These are phyloP conservation scores for Nidularia sp. DNA, from an alignment of 768 basidiomycete species.

Conservation along the genomic window DNA sequence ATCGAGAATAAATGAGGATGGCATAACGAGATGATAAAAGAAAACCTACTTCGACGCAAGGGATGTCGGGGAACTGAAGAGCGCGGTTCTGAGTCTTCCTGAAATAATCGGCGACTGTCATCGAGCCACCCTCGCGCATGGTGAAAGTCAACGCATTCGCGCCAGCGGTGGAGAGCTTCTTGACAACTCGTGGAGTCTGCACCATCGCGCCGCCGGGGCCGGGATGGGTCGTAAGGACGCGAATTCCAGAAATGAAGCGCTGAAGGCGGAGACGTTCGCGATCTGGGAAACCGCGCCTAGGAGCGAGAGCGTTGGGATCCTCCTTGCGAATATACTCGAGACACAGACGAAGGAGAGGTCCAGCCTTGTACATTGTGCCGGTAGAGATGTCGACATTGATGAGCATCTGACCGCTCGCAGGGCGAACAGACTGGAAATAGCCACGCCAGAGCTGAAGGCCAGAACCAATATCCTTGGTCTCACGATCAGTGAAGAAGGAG, in stretches of 20 bases:
- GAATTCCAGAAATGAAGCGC: conserved; percentile 33
- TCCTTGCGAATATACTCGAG: conserved; percentile 43
- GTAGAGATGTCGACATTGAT: conserved; percentile 83
- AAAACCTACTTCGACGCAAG: conserved; percentile 62
- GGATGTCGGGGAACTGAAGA: conserved; percentile 56
- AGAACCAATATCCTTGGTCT: conserved; percentile 50
- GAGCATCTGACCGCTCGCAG: conserved; percentile 60
- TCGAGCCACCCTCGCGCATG: conserved; percentile 48
- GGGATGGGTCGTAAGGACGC: conserved; percentile 19
- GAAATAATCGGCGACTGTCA: conserved; percentile 64
- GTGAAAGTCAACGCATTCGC: conserved; percentile 53
- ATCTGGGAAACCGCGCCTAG: conserved; percentile 41
- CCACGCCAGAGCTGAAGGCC: conserved; percentile 77
- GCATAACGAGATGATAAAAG: background rate
- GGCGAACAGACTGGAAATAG: conserved; percentile 78
- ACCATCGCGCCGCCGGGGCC: conserved; percentile 20
- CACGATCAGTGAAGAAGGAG: conserved; percentile 68
- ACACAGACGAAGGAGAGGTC: conserved; percentile 54
- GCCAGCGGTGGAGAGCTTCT: conserved; percentile 49
- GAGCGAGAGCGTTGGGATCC: conserved; percentile 22
- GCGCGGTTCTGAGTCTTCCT: conserved; percentile 42
- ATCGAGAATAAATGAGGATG: background rate
- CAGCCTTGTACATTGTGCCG: conserved; percentile 71
- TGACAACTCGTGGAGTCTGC: conserved; percentile 54
- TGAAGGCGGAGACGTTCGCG: conserved; percentile 45